Percentiles rank a stretch among this genome's conserved stretches.
Evolutionary conservation across 345 rosid species (phyloP).

Genomic region (Orychophragmus violaceus): DNA sequence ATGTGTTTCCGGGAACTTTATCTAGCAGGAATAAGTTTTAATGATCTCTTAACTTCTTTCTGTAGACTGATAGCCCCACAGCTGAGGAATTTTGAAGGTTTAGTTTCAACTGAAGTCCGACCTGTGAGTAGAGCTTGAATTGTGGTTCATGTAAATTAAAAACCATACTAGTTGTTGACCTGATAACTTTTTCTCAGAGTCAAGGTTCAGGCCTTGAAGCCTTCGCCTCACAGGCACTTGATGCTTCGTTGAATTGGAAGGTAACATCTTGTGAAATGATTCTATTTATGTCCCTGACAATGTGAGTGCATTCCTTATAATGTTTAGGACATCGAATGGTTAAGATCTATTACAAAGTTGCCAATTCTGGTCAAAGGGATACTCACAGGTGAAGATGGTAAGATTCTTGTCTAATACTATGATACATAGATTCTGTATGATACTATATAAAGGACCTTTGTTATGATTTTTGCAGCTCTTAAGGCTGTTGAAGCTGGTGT

Average conservation of each 20-base stretch:
- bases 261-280: neutral
- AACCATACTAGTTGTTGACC: neutral
- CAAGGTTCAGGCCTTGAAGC: no score
- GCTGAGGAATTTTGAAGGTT: conserved; percentile 66
- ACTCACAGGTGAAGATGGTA: conserved; percentile 80
- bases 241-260: no score
- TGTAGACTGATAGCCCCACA: conserved; percentile 62
- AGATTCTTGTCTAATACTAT: conserved; percentile 16
- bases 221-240: no score
- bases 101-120: conserved; percentile 38
- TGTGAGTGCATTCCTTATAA: no score
- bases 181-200: no score
- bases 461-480: conserved; percentile 40
- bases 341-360: conserved; percentile 66
- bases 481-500: conserved; percentile 62
- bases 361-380: conserved; percentile 70
- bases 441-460: neutral
- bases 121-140: conserved; percentile 44
- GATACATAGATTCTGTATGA: neutral
- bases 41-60: no score
- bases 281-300: neutral
- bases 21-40: no score
- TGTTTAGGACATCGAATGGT: conserved; percentile 41
- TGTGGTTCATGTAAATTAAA: neutral
- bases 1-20: no score